Conservation (phyloP, 257 asterid species). For the Solanum sitiens region DNA sequence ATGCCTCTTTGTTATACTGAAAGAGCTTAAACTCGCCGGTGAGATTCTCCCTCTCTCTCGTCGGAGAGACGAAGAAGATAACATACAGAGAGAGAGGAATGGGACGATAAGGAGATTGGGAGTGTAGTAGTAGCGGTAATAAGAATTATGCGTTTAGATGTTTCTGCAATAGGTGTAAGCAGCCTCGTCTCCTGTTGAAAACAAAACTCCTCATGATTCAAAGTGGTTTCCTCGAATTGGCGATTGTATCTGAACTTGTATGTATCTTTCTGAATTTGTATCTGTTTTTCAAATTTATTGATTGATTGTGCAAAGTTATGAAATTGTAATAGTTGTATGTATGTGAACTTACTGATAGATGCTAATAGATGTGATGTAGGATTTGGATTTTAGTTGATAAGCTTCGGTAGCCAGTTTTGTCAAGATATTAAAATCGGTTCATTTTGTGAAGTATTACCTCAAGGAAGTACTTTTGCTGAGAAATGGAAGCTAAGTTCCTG, state of each 20-base stretch:
- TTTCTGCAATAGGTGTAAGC: conserved; percentile 79
- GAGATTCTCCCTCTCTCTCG: neutral
- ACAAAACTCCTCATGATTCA: conserved; percentile 69
- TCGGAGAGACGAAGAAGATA: neutral
- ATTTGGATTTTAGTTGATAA: neutral
- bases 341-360: neutral
- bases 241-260: conserved; percentile 90
- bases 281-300: neutral
- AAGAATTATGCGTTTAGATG: conserved; percentile 75
- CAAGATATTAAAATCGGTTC: too few relatives aligned
- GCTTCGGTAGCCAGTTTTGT: neutral
- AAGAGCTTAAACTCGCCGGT: neutral
- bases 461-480: too few relatives aligned
- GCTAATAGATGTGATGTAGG: neutral
- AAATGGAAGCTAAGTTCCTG: too few relatives aligned
- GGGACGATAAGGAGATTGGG: conserved; percentile 85
- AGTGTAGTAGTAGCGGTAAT: conserved; percentile 64
- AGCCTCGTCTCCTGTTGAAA: conserved; percentile 79
- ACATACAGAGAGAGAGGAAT: neutral
- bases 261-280: neutral
- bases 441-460: too few relatives aligned
- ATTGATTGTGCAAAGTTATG: neutral
- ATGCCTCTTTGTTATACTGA: neutral
- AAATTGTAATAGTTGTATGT: neutral
- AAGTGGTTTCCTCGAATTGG: conserved; percentile 92